A percentile compares a stretch with the other conserved stretches of the same genome.
phyloP scores from a whole-genome alignment of 2,329 filamentous ascomycete genomes.

The Trichoderma hamatum region DNA sequence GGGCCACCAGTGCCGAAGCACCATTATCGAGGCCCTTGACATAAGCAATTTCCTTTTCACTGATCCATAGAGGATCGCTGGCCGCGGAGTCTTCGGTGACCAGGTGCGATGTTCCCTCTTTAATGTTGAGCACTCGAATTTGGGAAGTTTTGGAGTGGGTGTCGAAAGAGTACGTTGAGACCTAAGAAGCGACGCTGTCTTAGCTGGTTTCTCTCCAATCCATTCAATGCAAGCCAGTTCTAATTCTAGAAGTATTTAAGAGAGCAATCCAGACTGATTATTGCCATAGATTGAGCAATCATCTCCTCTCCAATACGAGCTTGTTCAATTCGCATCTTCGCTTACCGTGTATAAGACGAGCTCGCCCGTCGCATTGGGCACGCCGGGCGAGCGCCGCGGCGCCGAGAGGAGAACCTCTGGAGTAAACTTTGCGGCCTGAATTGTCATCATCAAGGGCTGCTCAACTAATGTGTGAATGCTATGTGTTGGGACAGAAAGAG shows the following conservation, averaged over 20 bases:
- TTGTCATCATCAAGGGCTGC: conserved; percentile 60
- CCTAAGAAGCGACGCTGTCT: conserved; percentile 40
- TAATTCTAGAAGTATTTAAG: not conserved
- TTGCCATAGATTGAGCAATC: not conserved
- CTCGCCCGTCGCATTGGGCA: conserved; percentile 69
- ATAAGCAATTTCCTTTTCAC: conserved; percentile 63
- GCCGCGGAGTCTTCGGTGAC: conserved; percentile 67
- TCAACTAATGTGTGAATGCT: not conserved
- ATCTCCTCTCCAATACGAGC: not conserved
- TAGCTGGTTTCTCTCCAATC: not conserved
- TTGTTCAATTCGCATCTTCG: not conserved
- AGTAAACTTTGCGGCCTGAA: conserved; percentile 71
- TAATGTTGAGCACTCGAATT: conserved; percentile 71
- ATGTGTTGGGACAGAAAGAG: not conserved
- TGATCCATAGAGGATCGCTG: conserved; percentile 76
- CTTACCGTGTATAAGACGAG: conserved; percentile 65
- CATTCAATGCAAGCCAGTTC: not conserved
- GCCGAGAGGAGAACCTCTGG: conserved; percentile 77
- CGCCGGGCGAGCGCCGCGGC: conserved; percentile 69
- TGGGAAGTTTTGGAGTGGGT: conserved; percentile 69
- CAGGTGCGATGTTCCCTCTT: conserved; percentile 64
- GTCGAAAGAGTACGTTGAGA: conserved; percentile 79
- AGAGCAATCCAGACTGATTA: not conserved
- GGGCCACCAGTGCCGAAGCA: conserved; percentile 50
- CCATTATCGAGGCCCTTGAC: conserved; percentile 55